These are phyloP conservation scores for Salix brachista DNA, from an alignment of 345 rosid genomes.

Conservation along the genomic window DNA sequence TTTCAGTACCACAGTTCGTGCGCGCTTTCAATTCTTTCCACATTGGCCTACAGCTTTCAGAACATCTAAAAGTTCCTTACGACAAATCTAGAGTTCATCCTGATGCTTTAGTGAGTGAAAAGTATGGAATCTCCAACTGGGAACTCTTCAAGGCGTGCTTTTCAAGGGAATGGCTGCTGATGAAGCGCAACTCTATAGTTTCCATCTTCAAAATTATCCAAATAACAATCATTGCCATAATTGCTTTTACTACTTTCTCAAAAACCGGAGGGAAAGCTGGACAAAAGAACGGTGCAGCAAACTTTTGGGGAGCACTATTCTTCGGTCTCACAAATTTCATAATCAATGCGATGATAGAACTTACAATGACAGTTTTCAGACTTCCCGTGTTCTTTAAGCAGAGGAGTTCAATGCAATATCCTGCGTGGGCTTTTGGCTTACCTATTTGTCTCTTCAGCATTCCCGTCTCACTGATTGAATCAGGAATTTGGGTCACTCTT, in stretches of 20 bases:
- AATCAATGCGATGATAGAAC: slow-evolving; percentile 21
- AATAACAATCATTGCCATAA: slow-evolving; percentile 13
- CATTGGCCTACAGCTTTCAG: slow-evolving; percentile 40
- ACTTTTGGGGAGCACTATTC: slow-evolving; percentile 17
- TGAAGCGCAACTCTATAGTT: slow-evolving; percentile 44
- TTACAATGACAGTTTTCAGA: slow-evolving; percentile 15
- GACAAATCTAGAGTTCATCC: slow-evolving; percentile 56
- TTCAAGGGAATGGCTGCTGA: slow-evolving; percentile 65
- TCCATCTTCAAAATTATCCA: slow-evolving; percentile 22
- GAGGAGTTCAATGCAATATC: slow-evolving; percentile 13
- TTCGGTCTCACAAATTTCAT: slow-evolving; percentile 13
- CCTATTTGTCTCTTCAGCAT: slow-evolving; percentile 19
- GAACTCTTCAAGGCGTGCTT: slow-evolving; percentile 66
- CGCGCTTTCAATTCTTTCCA: slow-evolving; percentile 49
- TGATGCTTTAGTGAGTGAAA: slow-evolving; percentile 57
- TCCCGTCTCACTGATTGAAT: slow-evolving; percentile 15
- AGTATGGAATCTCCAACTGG: slow-evolving; percentile 66
- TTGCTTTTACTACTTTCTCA: slow-evolving; percentile 14
- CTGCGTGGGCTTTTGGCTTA: slow-evolving; percentile 21
- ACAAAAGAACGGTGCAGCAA: slow-evolving; percentile 2
- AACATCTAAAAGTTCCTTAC: slow-evolving; percentile 48
- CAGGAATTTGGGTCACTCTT: slow-evolving; percentile 13
- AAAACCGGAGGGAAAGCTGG: slow-evolving; percentile 23
- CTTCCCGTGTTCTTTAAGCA: slow-evolving; percentile 28
- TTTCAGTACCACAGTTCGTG: slow-evolving; percentile 47